Conservation (phyloP, 2,329 filamentous ascomycete genomes). For the Arthrobotrys conoides region DNA sequence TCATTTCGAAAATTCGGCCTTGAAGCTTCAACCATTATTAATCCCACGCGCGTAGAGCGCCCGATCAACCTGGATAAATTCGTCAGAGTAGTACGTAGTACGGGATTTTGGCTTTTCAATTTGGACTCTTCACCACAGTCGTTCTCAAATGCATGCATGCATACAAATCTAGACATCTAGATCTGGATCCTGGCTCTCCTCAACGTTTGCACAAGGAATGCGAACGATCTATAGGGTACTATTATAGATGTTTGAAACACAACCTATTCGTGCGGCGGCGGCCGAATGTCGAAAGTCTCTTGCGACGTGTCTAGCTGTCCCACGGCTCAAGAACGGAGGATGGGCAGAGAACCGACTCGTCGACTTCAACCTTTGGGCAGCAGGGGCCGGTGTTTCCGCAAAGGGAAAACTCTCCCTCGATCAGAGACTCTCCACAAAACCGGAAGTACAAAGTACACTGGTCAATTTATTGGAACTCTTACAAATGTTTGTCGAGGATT, state of each 20-base stretch:
- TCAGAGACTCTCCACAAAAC: constrained; percentile 33
- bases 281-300: constrained; percentile 32
- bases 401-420: constrained; percentile 51
- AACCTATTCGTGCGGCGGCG: constrained; percentile 33
- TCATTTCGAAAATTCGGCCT: not conserved
- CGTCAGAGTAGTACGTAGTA: not conserved
- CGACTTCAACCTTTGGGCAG: constrained; percentile 52
- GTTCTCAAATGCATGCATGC: not conserved
- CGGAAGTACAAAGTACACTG: constrained; percentile 27
- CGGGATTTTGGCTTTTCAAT: not conserved
- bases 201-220: no score
- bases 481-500: constrained; percentile 41
- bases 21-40: not conserved
- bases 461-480: constrained; percentile 42
- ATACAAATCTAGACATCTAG: no score
- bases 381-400: constrained; percentile 45
- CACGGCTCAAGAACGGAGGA: constrained; percentile 34
- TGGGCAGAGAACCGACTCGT: constrained; percentile 53
- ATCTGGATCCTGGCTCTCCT: not conserved
- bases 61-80: not conserved
- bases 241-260: constrained; percentile 9
- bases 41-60: not conserved
- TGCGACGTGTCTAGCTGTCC: constrained; percentile 11
- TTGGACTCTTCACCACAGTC: not conserved
- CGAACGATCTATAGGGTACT: no score